Base-by-base conservation (phyloP, 108 stramenopile genomes). In the Aurantiochytrium sp. region DNA sequence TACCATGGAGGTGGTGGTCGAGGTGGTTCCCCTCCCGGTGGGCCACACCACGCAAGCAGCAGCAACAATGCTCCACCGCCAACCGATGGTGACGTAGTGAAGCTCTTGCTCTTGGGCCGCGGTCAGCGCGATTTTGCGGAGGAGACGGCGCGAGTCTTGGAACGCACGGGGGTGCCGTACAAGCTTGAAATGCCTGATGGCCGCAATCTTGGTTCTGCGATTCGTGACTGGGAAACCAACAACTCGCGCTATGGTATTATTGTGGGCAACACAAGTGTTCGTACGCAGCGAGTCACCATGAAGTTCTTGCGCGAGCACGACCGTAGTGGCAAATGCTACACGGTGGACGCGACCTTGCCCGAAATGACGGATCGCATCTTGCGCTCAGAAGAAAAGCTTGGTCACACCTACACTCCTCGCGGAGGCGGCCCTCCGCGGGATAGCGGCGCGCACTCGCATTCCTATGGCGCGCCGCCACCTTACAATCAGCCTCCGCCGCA, bases 51-150 rank as follows among this genome's bases (percentile, higher is more conserved):
- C 42, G 64, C 64, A 23, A 14, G 25, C 25, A 14, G 18, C 25
- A 23, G 21, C 64, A 42, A 42, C 64, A 23, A 23, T 2, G 14
- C 25, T 18, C 76, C 76, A 0, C 12, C 45, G 23, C 76, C 76
- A 19, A 12, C 25, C 23, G 76, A 83, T 83, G 76, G 76, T 12
- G 51, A 53, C 51, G 76, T 83, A 0, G 76, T 83, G 10, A 83
- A 83, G 51, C 49, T 83, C 25, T 53, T 83, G 76, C 51, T 83
- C n/a, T 83, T 83, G 28, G 76, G 76, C 45, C 49, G 76, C 6
- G 76, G 76, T 45, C 76, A 83, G 28, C 76, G 76, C n/a, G 76
- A 83, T 18, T 83, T 83, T 23, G 76, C 76, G 19, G 76, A 83
- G 45, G 45, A 53, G n/a, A 53, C 51, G 12, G 76, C 76, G 14